Conservation (phyloP, 108 stramenopile genomes). For the Aureococcus anophagefferens region DNA sequence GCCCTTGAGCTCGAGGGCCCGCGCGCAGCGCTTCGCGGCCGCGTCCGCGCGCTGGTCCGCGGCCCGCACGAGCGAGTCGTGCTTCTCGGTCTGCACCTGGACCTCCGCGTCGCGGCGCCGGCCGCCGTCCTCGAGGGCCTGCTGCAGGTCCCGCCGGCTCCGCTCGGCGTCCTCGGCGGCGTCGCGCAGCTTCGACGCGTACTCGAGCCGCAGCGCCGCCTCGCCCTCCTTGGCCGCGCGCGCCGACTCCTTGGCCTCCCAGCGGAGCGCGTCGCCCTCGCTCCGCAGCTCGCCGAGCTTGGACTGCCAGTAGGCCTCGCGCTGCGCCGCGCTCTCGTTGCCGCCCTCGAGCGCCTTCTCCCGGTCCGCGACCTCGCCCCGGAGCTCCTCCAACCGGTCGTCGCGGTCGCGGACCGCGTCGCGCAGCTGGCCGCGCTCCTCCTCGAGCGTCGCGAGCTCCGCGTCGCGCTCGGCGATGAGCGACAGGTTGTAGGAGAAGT, state of each 20-base stretch:
- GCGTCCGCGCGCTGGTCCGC: neutral
- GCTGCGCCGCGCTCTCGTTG: neutral
- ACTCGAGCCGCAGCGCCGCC: neutral
- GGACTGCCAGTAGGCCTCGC: neutral
- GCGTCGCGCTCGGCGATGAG: conserved; percentile 28
- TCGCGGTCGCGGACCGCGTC: conserved; percentile 18
- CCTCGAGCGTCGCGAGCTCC: conserved; percentile 22
- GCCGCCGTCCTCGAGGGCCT: neutral
- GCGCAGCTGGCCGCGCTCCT: conserved; percentile 2
- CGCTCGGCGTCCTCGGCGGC: neutral
- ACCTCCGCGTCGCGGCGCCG: neutral
- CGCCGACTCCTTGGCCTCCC: neutral
- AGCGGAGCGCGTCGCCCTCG: neutral
- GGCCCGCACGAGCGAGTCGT: neutral
- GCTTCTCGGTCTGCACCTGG: neutral
- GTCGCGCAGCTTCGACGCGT: neutral
- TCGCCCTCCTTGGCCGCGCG: neutral
- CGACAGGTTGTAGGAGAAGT: conserved; percentile 24
- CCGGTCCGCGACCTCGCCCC: neutral
- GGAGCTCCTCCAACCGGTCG: neutral
- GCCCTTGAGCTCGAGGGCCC: neutral
- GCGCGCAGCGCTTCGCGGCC: neutral
- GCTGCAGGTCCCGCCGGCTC: neutral
- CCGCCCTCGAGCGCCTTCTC: neutral
- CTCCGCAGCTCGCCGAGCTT: neutral